Base-by-base conservation (phyloP, 2,329 filamentous ascomycete genomes). In the Metarhizium album region DNA sequence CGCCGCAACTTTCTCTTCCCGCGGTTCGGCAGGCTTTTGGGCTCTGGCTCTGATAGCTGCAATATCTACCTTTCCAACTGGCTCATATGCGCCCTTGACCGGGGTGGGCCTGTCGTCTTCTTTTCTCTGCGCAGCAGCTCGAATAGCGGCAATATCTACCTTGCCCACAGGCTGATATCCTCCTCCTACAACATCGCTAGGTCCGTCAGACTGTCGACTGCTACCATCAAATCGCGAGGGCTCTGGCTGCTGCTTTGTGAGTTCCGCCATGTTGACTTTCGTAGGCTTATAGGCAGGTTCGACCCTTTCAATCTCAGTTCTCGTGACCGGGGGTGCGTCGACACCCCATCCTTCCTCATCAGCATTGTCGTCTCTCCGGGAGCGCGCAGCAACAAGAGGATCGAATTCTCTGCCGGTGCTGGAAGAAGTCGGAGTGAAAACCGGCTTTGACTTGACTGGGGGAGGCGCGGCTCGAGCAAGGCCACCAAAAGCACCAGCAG, bases 31-130 rank as follows among this genome's bases (percentile, higher is more conserved):
- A 46, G 79, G 79, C 56, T 81, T 85, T 67, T 93, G 87, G 5
- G 89, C 85, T 67, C 82, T 85, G 22, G 91, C 85, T 56, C 88
- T 82, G 62, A 98, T 96, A 22, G 91, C 90, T 42, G 88, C 88
- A 67, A 98, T 97, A 59, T 98, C 93, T 9, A 98, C 91, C 70
- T 96, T 97, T 45, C 93, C 93, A 20, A 97, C 76, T 2, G 93
- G 93, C 67, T 97, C 87, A 63, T 98, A 98, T 23, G 90, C 80
- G 42, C 93, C 93, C 70, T 95, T 97, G 20, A 97, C 87, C 4
- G 82, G 79, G 1, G 85, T 80, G 3, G 93, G 93, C 50, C 90
- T 78, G 58, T 95, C 86, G 62, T 96, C 89, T 45, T 77, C 77
- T 67, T 66, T 74, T 60, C 74, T 83, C 73, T 75, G 83, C 63